A percentile compares a stretch with the other conserved stretches of the same genome.
Conservation (phyloP, 768 basidiomycete species). For the Vishniacozyma victoriae region DNA sequence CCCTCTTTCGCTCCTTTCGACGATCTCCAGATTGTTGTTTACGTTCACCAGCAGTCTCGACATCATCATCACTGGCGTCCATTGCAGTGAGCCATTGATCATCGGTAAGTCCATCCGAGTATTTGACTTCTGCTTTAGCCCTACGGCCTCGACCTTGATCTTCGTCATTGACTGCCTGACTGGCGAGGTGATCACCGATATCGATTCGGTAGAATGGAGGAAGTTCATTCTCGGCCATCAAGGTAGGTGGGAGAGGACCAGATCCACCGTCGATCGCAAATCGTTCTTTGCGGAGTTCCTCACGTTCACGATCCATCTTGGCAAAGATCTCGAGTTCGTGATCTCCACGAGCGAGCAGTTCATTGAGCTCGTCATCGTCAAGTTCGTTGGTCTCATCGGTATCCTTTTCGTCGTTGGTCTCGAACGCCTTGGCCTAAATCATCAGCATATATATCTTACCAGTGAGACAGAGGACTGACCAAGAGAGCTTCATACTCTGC, state of each 20-base stretch:
- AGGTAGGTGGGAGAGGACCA: slow-evolving; percentile 66
- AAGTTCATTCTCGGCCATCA: slow-evolving; percentile 82
- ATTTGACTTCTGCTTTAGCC: slow-evolving; percentile 74
- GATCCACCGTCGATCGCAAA: slow-evolving; percentile 72
- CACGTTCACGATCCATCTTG: slow-evolving; percentile 73
- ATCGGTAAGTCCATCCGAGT: slow-evolving; percentile 88
- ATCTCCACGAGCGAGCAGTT: slow-evolving; percentile 78
- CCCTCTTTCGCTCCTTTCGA: slow-evolving; percentile 25
- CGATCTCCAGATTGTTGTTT: slow-evolving; percentile 22
- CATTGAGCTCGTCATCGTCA: slow-evolving; percentile 69
- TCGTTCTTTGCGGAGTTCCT: slow-evolving; percentile 57
- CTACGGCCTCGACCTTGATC: slow-evolving; percentile 78
- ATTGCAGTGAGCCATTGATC: slow-evolving; percentile 75
- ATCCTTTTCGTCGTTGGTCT: slow-evolving; percentile 46
- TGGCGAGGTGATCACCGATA: slow-evolving; percentile 51
- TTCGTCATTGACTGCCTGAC: slow-evolving; percentile 49
- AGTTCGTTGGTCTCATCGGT: slow-evolving; percentile 48
- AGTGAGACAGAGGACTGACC: slow-evolving; percentile 52
- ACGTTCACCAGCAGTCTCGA: slow-evolving; percentile 32
- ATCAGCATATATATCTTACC: slow-evolving; percentile 5
- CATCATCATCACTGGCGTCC: slow-evolving; percentile 31
- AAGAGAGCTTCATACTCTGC: slow-evolving; percentile 96
- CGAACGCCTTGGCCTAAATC: slow-evolving; percentile 56
- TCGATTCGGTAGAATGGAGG: slow-evolving; percentile 79
- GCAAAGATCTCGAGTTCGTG: slow-evolving; percentile 71